Evolutionary conservation across 116 monocot species (phyloP), one percentile per base, ranked within the genome.

Genomic region (Iris pallida): DNA sequence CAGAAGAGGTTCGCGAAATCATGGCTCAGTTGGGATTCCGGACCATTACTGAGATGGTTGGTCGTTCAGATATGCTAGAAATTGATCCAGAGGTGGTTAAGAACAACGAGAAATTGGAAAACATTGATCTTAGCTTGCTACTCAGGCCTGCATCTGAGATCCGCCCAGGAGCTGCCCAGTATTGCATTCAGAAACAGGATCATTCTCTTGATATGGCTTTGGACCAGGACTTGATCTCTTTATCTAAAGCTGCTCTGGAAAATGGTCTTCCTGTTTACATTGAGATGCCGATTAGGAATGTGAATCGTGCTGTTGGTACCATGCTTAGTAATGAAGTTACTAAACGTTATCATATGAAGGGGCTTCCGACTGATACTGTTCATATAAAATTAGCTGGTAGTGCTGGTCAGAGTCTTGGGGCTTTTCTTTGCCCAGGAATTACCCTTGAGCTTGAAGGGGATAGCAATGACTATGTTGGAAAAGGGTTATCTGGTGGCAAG

Each of bases 371-470:
- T 14, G 86, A 88, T 78, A 86, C 93, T 0, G 90, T 98, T 48
- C 98, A 98, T 66, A 73, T 98, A 46, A 98, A 93, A 74, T 61
- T 98, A 19, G 74, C 8, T 45, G 98, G 98, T 66, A 98, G 90
- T 77, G 98, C 93, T 67, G 98, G 98, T 12, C 98, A 98, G 69
- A 98, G 98, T 58, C 56, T 98, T 71, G 98, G 98, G 0, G 98
- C 93, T 70, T 98, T 98, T 75, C 72, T 98, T 16, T 98, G 98
- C 58, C 78, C 83, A 59, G 98, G 98, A 70, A 93, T 98, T 16
- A 93, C 93, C 13, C 90, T 98, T 61, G 98, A 98, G 56, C 93
- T 98, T 71, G 98, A 98, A 86, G 98, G 98, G 62, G 98, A 98
- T 55, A 90, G 93, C 74, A 98, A 98, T 73, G 98, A 98, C 56